Conservation (phyloP, 176 grass and related monocot genomes). For the Saccharum spontaneum region DNA sequence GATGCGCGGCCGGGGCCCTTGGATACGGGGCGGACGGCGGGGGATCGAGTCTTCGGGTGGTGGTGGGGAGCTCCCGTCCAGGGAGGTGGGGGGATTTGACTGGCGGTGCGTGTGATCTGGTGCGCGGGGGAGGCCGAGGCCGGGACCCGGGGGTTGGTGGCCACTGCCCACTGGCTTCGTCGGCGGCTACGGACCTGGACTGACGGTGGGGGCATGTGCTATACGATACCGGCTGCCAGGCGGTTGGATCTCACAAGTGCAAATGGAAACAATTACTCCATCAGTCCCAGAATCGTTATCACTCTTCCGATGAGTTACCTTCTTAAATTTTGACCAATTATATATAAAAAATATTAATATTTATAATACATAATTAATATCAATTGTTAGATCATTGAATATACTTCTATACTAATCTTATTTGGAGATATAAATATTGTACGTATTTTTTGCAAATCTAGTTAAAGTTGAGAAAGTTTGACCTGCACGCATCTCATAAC, state of each 20-base stretch:
- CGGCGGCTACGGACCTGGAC: neutral
- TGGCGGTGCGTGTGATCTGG: slow-evolving; percentile 16
- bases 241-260: neutral
- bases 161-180: neutral
- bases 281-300: too few relatives aligned
- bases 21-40: neutral
- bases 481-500: too few relatives aligned
- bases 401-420: too few relatives aligned
- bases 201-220: neutral
- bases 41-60: neutral
- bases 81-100: slow-evolving; percentile 17
- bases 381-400: too few relatives aligned
- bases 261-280: too few relatives aligned
- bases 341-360: too few relatives aligned
- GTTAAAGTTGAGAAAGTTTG: too few relatives aligned
- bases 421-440: too few relatives aligned
- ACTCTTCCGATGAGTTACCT: too few relatives aligned
- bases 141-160: neutral
- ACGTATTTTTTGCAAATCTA: too few relatives aligned
- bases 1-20: neutral
- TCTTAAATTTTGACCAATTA: too few relatives aligned
- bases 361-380: too few relatives aligned
- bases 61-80: neutral
- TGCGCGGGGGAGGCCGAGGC: neutral
- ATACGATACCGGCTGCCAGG: neutral